Percentiles rank a stretch among this genome's conserved stretches.
These are phyloP conservation scores for Corchorus capsularis DNA, from an alignment of 345 rosid species.

Conservation along the genomic window DNA sequence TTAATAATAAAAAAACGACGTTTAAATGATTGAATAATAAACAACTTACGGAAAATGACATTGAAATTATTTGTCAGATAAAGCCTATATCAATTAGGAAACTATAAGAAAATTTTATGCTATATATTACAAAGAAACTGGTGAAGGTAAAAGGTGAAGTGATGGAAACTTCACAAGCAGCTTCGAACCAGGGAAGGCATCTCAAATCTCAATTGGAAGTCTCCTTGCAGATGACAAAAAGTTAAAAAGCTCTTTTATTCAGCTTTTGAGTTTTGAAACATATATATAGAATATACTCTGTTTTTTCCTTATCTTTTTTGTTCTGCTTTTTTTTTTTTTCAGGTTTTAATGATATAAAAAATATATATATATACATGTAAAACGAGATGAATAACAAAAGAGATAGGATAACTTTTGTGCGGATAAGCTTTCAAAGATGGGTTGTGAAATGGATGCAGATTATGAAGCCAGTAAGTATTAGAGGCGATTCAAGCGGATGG, in stretches of 20 bases:
- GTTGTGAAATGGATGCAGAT: too few species aligned
- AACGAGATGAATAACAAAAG: not conserved
- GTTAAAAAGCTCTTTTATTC: not conserved
- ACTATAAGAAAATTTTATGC: not conserved
- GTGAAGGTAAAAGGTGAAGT: not conserved
- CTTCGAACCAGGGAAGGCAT: not conserved
- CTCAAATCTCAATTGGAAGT: not conserved
- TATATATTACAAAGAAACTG: not conserved
- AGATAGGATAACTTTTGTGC: too few species aligned
- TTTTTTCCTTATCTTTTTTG: not conserved
- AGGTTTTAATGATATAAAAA: too few species aligned
- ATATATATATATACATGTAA: too few species aligned
- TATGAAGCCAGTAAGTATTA: too few species aligned
- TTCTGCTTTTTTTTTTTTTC: not conserved
- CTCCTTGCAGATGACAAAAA: not conserved
- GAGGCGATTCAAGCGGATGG: too few species aligned
- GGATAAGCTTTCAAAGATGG: too few species aligned
- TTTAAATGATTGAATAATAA: not conserved
- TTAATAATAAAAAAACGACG: not conserved
- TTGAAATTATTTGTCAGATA: too few species aligned
- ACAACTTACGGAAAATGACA: not conserved
- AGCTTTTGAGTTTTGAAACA: not conserved
- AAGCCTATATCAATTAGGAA: not conserved
- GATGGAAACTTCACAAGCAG: not conserved
- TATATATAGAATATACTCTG: not conserved